Conservation (phyloP, 257 asterid species). For the Solanum gracilifrons region DNA sequence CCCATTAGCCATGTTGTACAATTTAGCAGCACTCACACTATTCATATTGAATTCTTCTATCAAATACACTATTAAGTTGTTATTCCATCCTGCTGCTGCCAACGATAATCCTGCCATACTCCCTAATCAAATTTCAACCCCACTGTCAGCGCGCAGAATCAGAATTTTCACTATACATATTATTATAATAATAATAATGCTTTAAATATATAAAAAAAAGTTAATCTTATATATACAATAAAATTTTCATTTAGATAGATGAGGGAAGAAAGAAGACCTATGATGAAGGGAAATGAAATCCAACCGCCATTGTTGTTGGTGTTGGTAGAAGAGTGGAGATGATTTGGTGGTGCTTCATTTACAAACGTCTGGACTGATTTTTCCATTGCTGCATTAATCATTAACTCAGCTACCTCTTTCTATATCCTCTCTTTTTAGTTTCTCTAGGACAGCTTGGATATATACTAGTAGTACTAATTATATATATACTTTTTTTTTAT, state of each 20-base stretch:
- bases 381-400: not conserved
- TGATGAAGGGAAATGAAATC: slow-evolving; percentile 52
- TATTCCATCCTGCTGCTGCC: slow-evolving; percentile 62
- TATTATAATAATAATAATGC: not conserved
- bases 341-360: not conserved
- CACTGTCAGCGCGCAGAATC: fast-evolving
- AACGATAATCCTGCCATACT: slow-evolving; percentile 49
- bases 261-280: slow-evolving; percentile 12
- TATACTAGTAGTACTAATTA: too few relatives aligned
- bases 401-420: not conserved
- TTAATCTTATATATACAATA: not conserved
- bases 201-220: not conserved
- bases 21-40: slow-evolving; percentile 68
- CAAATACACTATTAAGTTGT: slow-evolving; percentile 63
- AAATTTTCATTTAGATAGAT: not conserved
- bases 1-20: slow-evolving; percentile 58
- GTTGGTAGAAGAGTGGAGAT: not conserved
- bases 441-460: not conserved
- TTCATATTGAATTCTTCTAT: slow-evolving; percentile 64
- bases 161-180: not conserved
- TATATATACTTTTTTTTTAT: not conserved
- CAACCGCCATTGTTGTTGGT: slow-evolving; percentile 27
- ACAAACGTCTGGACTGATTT: not conserved
- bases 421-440: not conserved
- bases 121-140: slow-evolving; percentile 18